Evolutionary conservation across 2,329 filamentous ascomycete genomes (phyloP).

Genomic region (Sclerotinia sclerotiorum): DNA sequence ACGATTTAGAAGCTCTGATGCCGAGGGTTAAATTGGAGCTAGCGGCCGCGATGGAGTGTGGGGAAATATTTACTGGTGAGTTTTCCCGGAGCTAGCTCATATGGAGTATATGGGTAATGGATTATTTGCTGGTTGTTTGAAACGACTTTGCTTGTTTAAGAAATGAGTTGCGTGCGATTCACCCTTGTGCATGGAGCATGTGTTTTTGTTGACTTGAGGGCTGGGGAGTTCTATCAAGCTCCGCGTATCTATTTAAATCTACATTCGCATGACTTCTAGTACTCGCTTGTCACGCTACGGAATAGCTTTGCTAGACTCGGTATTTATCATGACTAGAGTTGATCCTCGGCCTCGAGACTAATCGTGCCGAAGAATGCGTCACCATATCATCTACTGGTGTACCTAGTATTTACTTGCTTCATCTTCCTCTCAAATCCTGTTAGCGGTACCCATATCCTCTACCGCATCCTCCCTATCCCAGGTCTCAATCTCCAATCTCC

Average conservation of each 20-base stretch:
- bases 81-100: not conserved
- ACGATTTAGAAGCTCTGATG: not conserved
- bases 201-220: not conserved
- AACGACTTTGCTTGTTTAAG: not conserved
- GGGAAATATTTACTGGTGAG: not conserved
- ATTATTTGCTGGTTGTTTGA: not conserved
- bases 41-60: not conserved
- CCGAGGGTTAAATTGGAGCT: not conserved
- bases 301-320: not conserved
- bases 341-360: no score
- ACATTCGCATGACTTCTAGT: not conserved
- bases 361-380: no score
- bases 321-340: not conserved
- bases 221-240: not conserved
- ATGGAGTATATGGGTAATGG: not conserved
- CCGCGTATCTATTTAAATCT: not conserved
- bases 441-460: conserved; percentile 60
- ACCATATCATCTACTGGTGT: no score
- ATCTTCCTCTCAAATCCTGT: not conserved
- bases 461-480: conserved; percentile 73
- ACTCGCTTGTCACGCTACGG: not conserved
- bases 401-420: no score
- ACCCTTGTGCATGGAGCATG: not conserved
- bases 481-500: conserved; percentile 65
- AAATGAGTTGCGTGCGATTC: not conserved